Base-by-base conservation (phyloP, 2,329 filamentous ascomycete species). In the Penicillium sp. region DNA sequence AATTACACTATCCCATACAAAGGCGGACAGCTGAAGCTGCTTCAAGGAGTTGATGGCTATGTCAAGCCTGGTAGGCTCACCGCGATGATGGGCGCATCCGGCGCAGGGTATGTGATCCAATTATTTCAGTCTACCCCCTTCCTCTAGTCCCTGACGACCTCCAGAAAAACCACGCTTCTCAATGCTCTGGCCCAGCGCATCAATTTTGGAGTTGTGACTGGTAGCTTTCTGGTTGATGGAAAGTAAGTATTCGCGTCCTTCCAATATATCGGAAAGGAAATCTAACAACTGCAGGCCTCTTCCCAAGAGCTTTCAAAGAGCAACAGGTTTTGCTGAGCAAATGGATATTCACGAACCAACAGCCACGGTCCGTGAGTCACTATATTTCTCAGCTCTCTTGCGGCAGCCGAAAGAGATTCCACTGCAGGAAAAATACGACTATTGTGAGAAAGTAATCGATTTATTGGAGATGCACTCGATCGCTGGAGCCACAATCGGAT, bases 11-110 rank as follows among this genome's bases (percentile, higher is more conserved):
- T 81, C 55, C 75, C 56, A 9, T 75, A 73, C 42, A 72, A 77
- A 37, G 68, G 71, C 32, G 74, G 75, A 12, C 65, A 77, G 58
- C 68, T 71, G 37, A 70, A 73, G 3, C 68, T 88, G 4, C 69
- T 88, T 9, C 78, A 84, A 53, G 77, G 86, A 51, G 81, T 88
- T 4, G 79, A 84, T 58, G 91, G 86, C 2, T 93, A 87, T 60
- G 88, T 91, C 44, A 85, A 87, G 55, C 89, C 89, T 1, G 89
- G 90, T 29, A 84, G 87, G 61, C 78, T 93, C 8, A 92, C 88
- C 3, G 89, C 89, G 2, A 76, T 94, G 1, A 91, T 94, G 88
- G 90, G 90, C 32, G 86, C 87, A 6, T 91, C 88, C 4, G 89
- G 89, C 40, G 66, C 72, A 55, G 72, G 71, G 71, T 73, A 30